Percentiles rank a stretch among this genome's conserved stretches.
phyloP scores from a whole-genome alignment of 768 basidiomycete species.

The Tricholoma sp. region DNA sequence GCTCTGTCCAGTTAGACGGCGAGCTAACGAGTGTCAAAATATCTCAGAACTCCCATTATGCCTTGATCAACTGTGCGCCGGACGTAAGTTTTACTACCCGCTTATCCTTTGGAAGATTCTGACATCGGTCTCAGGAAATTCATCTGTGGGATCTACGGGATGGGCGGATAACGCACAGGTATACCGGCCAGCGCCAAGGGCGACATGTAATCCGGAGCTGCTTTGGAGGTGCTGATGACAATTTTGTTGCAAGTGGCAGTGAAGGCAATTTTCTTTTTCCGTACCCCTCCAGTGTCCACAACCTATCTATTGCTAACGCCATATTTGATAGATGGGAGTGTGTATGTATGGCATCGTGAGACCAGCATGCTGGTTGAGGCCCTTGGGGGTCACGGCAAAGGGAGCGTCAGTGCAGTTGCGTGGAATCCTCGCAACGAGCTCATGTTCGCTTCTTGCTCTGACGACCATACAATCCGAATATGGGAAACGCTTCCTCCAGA shows the following conservation, averaged over 20 bases:
- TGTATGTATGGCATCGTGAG: slow-evolving; percentile 95
- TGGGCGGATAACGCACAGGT: slow-evolving; percentile 69
- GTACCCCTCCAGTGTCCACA: too few relatives aligned
- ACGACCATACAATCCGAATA: slow-evolving; percentile 87
- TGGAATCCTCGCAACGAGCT: slow-evolving; percentile 92
- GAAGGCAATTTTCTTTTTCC: slow-evolving; percentile 60
- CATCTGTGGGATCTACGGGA: slow-evolving; percentile 79
- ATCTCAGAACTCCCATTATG: slow-evolving; percentile 80
- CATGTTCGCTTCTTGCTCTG: slow-evolving; percentile 96
- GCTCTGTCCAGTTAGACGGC: slow-evolving; percentile 63
- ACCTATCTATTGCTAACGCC: slow-evolving; percentile 3
- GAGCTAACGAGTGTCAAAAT: slow-evolving; percentile 88
- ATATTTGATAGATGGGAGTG: slow-evolving; percentile 68
- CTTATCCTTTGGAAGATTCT: not conserved
- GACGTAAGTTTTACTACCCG: slow-evolving; percentile 60
- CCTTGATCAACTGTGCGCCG: slow-evolving; percentile 81
- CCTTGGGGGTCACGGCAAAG: slow-evolving; percentile 82
- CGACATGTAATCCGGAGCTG: slow-evolving; percentile 87
- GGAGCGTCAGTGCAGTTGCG: slow-evolving; percentile 91
- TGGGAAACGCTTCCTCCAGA: slow-evolving; percentile 59
- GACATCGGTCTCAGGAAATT: slow-evolving; percentile 36
- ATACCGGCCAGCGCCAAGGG: slow-evolving; percentile 79
- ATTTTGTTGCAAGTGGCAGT: slow-evolving; percentile 89
- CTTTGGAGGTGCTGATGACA: slow-evolving; percentile 86
- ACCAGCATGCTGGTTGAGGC: slow-evolving; percentile 77